Evolutionary conservation across 2,329 filamentous ascomycete genomes (phyloP).

Genomic region (Pochonia chlamydosporia): DNA sequence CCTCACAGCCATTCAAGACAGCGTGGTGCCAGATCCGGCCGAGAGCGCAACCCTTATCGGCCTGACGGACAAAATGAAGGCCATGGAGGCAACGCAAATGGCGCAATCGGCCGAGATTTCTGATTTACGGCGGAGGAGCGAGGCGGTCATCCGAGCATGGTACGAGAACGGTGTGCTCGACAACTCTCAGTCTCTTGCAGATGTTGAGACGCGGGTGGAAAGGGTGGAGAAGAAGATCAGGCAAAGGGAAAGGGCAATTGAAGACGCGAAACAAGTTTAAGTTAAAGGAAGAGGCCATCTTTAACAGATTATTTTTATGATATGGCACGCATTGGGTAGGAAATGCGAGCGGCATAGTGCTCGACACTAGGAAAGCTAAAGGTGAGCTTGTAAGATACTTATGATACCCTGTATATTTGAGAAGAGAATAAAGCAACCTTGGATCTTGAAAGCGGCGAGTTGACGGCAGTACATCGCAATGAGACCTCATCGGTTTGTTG

Average conservation of each 20-base stretch:
- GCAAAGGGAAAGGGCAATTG: conserved; percentile 55
- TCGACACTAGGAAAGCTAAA: neutral
- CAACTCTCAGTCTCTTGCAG: conserved; percentile 62
- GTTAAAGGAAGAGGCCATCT: neutral
- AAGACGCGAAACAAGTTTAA: conserved; percentile 38
- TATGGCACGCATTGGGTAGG: too few species aligned
- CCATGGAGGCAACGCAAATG: conserved; percentile 53
- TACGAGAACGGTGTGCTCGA: conserved; percentile 67
- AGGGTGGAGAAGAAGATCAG: conserved; percentile 60
- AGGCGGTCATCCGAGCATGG: conserved; percentile 59
- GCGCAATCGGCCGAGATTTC: conserved; percentile 58
- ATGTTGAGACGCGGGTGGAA: conserved; percentile 63
- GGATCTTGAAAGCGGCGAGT: neutral
- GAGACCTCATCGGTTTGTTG: neutral
- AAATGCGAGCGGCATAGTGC: too few species aligned
- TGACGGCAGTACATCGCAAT: neutral
- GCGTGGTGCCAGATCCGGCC: conserved; percentile 49
- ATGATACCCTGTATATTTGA: conserved; percentile 1
- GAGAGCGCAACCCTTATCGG: conserved; percentile 51
- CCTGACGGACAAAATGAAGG: conserved; percentile 56
- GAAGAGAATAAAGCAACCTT: neutral
- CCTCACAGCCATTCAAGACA: conserved; percentile 50
- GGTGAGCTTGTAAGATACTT: neutral
- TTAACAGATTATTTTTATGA: neutral
- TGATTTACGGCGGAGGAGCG: conserved; percentile 58